Conservation (phyloP, 257 asterid genomes). For the Nicotiana tabacum region DNA sequence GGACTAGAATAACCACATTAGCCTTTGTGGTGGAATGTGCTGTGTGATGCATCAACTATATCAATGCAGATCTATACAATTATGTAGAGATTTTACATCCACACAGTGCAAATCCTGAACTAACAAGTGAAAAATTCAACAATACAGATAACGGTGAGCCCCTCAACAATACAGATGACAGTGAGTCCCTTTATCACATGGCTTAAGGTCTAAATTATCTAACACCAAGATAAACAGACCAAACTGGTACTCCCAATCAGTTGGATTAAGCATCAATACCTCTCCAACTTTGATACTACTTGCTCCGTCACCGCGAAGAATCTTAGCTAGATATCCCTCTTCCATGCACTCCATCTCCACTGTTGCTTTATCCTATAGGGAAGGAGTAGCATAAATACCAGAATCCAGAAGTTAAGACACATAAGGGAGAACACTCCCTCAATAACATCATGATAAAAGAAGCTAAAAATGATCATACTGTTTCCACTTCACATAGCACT, state of each 20-base stretch:
- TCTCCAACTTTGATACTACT: constrained; percentile 96
- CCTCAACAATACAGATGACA: neutral
- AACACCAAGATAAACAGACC: constrained; percentile 10
- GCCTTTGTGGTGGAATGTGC: neutral
- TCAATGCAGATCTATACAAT: neutral
- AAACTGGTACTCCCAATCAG: constrained; percentile 1
- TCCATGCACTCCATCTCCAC: constrained; percentile 99
- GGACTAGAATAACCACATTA: neutral
- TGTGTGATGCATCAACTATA: neutral
- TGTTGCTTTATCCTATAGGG: constrained; percentile 84
- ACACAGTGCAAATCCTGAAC: neutral
- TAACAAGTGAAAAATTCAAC: neutral
- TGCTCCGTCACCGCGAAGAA: constrained; percentile 80
- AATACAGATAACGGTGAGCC: neutral
- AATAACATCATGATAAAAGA: constrained; percentile 7
- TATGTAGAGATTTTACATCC: neutral
- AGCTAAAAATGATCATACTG: constrained; percentile 43
- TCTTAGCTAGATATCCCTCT: constrained; percentile 96
- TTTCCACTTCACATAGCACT: constrained; percentile 99
- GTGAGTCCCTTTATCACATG: neutral
- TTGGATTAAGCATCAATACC: constrained; percentile 43
- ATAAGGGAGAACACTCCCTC: constrained; percentile 13
- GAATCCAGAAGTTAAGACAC: neutral
- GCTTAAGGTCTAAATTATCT: neutral
- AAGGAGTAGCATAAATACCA: neutral